phyloP scores from a whole-genome alignment of 768 basidiomycete species.

The Chiua virens region DNA sequence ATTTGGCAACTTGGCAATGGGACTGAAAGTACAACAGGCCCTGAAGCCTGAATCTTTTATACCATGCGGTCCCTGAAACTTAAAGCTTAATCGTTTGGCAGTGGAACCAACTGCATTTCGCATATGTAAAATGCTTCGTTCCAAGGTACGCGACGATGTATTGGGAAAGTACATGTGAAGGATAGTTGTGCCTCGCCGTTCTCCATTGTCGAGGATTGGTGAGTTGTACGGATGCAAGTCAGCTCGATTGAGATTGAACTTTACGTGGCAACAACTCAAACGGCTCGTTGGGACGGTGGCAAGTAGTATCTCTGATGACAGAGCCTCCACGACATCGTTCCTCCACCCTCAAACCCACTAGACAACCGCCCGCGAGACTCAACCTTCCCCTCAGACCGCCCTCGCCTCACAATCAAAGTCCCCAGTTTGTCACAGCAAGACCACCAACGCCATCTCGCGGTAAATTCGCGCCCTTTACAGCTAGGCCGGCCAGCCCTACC shows the following conservation, averaged over 20 bases:
- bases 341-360: constrained; percentile 13
- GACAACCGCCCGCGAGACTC: constrained; percentile 4
- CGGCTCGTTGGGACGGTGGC: neutral
- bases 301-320: neutral
- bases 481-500: constrained; percentile 9
- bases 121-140: too few species aligned
- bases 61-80: too few species aligned
- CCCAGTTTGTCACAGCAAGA: neutral
- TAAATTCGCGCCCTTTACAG: neutral
- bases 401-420: neutral
- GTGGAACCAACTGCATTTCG: too few species aligned
- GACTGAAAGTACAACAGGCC: too few species aligned
- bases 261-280: neutral
- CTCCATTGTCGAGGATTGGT: too few species aligned
- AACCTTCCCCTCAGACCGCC: neutral
- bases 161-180: too few species aligned
- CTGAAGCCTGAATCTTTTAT: too few species aligned
- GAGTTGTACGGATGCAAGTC: too few species aligned
- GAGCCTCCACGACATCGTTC: constrained; percentile 21
- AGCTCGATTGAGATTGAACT: neutral
- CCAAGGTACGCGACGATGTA: too few species aligned
- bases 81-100: too few species aligned
- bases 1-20: too few species aligned
- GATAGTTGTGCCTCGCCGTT: too few species aligned
- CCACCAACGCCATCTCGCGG: neutral